Evolutionary conservation across 768 basidiomycete species (phyloP), one percentile per base, ranked within the genome.

Genomic region (Chalciporus pseudorubinellus): DNA sequence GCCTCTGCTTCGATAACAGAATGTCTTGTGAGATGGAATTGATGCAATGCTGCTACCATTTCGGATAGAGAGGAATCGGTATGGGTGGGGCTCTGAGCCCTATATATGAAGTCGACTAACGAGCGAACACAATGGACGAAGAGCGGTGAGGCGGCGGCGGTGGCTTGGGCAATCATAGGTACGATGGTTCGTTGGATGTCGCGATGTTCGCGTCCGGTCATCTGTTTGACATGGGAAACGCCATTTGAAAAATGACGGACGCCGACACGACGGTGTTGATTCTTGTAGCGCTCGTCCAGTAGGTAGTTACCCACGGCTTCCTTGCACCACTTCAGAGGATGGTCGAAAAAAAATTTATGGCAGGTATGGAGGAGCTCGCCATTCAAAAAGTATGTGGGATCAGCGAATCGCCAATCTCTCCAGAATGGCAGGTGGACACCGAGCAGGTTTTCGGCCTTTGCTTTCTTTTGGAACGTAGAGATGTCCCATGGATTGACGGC

Each of bases 161-260:
- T n/a, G n/a, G n/a, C n/a, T n/a, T n/a, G n/a, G n/a, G n/a, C 39
- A 9, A 56, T 24, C 2, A 39, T 22, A 1, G 44, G 22, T 18
- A 78, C 46, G 6, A 76, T 53, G 31, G 67, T 68, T 3, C 58
- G 51, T 50, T 77, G 64, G 5, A 77, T 60, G 21, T 78, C 65
- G 0, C 66, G 51, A 46, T 76, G 70, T 31, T 76, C 74, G 1
- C 63, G 48, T 2, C 74, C 73, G 3, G 76, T 75, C 20, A 74
- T 70, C 51, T 77, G 74, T 34, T 73, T 72, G 21, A 75, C 36
- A 8, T 59, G 57, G 9, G 70, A 73, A 4, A 76, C 66, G 0
- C 76, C 74, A 18, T 67, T 62, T 12, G 60, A 50, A 45, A 75
- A 77, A 20, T 75, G 74, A 18, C 66, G 57, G 50, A 62, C 67